Evolutionary conservation across 345 rosid genomes (phyloP).

Genomic region (Salix udensis): DNA sequence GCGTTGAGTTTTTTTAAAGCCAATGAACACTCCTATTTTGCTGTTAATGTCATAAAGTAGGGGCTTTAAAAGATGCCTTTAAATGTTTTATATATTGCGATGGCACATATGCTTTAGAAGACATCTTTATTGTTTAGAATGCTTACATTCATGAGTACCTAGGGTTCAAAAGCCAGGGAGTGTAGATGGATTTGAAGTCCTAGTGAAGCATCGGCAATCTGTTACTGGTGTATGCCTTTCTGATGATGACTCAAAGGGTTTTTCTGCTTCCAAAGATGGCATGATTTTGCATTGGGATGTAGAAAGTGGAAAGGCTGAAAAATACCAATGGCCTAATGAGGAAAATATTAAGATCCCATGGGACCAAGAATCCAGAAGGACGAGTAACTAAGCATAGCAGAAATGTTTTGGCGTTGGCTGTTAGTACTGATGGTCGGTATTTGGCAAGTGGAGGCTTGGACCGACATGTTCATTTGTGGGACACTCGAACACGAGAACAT

Average conservation of each 20-base stretch:
- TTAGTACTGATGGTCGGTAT: slow-evolving; percentile 86
- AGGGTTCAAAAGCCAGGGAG: slow-evolving; percentile 71
- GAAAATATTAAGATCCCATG: slow-evolving; percentile 65
- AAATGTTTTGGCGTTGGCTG: slow-evolving; percentile 74
- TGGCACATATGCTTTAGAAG: not conserved
- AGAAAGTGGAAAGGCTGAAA: slow-evolving; percentile 56
- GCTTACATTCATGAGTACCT: slow-evolving; percentile 20
- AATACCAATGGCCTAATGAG: slow-evolving; percentile 73
- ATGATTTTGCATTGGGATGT: slow-evolving; percentile 85
- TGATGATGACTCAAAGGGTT: slow-evolving; percentile 81
- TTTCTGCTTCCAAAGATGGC: slow-evolving; percentile 93
- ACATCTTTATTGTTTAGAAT: not conserved
- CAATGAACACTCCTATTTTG: not conserved
- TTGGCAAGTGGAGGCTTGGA: slow-evolving; percentile 94
- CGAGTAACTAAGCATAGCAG: slow-evolving; percentile 63
- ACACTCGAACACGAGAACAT: slow-evolving; percentile 75
- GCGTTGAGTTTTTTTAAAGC: not conserved
- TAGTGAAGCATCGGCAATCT: slow-evolving; percentile 70
- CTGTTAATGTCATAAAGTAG: not conserved
- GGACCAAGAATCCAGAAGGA: slow-evolving; percentile 72
- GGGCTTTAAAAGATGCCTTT: not conserved
- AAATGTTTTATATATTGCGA: not conserved
- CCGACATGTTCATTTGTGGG: slow-evolving; percentile 96
- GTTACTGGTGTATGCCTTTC: slow-evolving; percentile 80
- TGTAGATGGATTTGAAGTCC: slow-evolving; percentile 40